Percentiles rank a stretch among this genome's conserved stretches.
phyloP scores from a whole-genome alignment of 2,329 filamentous ascomycete genomes.

The Aspergillus ibericus region DNA sequence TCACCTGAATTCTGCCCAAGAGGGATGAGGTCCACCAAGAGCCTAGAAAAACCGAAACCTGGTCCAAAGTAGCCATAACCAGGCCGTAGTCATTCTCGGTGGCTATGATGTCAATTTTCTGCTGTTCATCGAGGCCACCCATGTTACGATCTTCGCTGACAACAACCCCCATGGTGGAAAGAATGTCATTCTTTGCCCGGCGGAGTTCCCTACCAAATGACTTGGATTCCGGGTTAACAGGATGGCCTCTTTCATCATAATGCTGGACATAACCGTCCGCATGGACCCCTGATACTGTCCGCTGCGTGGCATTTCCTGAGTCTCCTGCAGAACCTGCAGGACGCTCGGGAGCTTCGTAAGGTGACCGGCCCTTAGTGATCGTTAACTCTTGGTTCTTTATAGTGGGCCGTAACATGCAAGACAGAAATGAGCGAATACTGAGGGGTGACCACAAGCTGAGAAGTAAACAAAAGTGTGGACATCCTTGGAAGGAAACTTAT shows the following conservation, averaged over 20 bases:
- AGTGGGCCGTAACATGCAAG: neutral
- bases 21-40: constrained; percentile 46
- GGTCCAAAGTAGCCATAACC: constrained; percentile 43
- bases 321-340: constrained; percentile 21
- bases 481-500: neutral
- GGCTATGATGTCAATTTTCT: constrained; percentile 39
- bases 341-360: constrained; percentile 45
- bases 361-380: constrained; percentile 43
- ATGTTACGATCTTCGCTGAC: constrained; percentile 43
- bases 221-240: constrained; percentile 46
- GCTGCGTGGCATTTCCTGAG: constrained; percentile 20
- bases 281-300: constrained; percentile 29
- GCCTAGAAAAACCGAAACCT: constrained; percentile 41
- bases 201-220: constrained; percentile 40
- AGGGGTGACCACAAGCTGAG: neutral
- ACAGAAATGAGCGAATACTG: neutral
- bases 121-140: constrained; percentile 37
- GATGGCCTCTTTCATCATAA: constrained; percentile 50
- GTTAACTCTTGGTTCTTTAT: constrained; percentile 18
- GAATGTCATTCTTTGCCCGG: constrained; percentile 52
- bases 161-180: constrained; percentile 51
- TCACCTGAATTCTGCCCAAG: constrained; percentile 41
- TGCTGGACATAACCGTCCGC: constrained; percentile 48
- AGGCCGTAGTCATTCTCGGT: constrained; percentile 47
- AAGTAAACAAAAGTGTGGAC: neutral